Evolutionary conservation across 2,329 filamentous ascomycete species (phyloP).

Genomic region (Rutstroemia sydowiana): DNA sequence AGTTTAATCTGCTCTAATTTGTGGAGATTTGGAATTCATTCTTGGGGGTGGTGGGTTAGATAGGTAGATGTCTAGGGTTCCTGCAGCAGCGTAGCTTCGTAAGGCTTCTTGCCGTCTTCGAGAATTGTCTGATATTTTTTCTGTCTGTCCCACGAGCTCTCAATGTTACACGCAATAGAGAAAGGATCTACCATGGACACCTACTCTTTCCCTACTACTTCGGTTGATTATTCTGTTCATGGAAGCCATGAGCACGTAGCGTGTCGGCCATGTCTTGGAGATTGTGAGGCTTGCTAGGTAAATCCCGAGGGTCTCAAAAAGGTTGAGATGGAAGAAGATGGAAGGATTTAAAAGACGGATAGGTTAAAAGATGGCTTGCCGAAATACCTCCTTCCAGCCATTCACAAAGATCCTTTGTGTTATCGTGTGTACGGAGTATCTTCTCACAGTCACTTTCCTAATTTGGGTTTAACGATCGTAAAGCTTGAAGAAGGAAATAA

Average conservation of each 20-base stretch:
- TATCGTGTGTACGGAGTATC: no score
- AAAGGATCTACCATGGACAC: neutral
- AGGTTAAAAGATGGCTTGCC: no score
- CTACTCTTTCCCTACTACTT: neutral
- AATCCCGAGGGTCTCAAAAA: neutral
- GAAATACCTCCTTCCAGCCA: no score
- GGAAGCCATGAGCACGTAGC: constrained; percentile 5
- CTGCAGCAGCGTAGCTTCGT: constrained; percentile 1
- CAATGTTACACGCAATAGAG: no score
- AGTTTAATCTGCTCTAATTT: neutral
- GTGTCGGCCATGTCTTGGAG: neutral
- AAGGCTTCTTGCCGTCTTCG: constrained; percentile 2
- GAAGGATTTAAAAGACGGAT: neutral
- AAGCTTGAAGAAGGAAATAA: no score
- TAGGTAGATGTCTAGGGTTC: no score
- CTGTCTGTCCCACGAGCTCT: no score
- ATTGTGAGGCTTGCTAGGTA: neutral
- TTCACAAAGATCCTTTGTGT: no score
- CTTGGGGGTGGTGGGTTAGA: neutral
- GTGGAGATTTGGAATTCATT: constrained; percentile 2
- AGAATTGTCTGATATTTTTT: neutral
- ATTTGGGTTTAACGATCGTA: no score
- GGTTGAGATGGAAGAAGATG: neutral
- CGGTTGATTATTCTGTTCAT: neutral
- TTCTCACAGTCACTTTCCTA: no score